Evolutionary conservation across 2,329 filamentous ascomycete genomes (phyloP).

Genomic region (Alternaria triticina): DNA sequence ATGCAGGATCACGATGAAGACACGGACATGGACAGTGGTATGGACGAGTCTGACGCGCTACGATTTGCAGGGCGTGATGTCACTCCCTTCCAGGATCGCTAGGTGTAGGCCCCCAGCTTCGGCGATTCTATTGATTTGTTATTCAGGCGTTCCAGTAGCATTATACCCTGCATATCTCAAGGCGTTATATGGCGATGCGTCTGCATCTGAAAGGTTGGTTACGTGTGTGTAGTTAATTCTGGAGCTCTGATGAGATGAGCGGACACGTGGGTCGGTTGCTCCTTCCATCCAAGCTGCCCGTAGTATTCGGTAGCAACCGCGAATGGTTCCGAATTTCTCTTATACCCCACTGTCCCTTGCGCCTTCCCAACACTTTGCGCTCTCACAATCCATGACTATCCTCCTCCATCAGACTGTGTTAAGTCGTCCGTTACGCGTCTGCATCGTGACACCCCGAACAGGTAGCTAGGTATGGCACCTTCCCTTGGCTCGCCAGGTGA

Average conservation of each 20-base stretch:
- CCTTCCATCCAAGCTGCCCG: background rate
- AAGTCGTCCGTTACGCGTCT: background rate
- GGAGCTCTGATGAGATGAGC: background rate
- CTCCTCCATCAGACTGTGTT: background rate
- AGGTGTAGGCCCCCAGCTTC: background rate
- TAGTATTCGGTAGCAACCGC: background rate
- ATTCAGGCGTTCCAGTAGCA: constrained; percentile 14
- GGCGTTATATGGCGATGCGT: constrained; percentile 8
- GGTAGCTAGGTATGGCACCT: background rate
- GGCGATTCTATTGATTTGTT: background rate
- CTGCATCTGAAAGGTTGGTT: background rate
- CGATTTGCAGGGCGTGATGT: constrained; percentile 34
- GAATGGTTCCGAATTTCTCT: background rate
- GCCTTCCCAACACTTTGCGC: background rate
- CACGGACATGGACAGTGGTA: constrained; percentile 38
- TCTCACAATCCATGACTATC: background rate
- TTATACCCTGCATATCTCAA: constrained; percentile 27
- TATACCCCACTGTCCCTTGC: background rate
- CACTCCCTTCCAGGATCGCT: constrained; percentile 16
- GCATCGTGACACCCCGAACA: background rate
- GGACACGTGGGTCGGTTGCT: background rate
- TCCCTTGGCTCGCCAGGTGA: background rate
- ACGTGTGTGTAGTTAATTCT: background rate
- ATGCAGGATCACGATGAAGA: constrained; percentile 36
- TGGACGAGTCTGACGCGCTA: constrained; percentile 37